Percentiles rank a stretch among this genome's conserved stretches.
phyloP scores from a whole-genome alignment of 148 eudicot genomes.

The Oxyria digyna region DNA sequence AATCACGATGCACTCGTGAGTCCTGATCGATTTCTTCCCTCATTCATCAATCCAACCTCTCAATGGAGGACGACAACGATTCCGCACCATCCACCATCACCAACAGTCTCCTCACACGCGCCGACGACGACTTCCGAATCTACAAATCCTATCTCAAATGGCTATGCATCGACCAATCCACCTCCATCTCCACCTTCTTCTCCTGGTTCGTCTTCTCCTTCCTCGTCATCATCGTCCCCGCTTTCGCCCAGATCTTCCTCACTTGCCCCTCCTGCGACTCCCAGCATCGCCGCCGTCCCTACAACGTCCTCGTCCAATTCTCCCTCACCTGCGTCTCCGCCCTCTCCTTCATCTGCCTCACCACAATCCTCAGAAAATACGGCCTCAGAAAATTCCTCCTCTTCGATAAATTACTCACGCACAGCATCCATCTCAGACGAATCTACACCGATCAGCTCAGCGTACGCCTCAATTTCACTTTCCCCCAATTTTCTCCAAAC shows the following conservation, averaged over 20 bases:
- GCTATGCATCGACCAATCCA: constrained; percentile 65
- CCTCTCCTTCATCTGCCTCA: constrained; percentile 47
- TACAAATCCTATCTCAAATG: constrained; percentile 37
- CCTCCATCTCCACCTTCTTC: constrained; percentile 31
- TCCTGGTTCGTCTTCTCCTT: constrained; percentile 63
- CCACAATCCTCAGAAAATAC: constrained; percentile 40
- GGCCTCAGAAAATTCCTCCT: constrained; percentile 65
- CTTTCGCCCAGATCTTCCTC: constrained; percentile 40
- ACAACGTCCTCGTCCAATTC: constrained; percentile 49
- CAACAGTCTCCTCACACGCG: not conserved
- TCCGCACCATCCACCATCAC: not conserved
- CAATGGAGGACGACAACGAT: constrained; percentile 15
- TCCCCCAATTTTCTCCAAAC: not conserved
- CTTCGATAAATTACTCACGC: constrained; percentile 54
- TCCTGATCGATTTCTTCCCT: not conserved
- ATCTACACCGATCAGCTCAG: constrained; percentile 58
- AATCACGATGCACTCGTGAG: not conserved
- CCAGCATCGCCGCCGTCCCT: constrained; percentile 47
- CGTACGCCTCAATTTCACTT: constrained; percentile 22
- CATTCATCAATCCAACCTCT: not conserved
- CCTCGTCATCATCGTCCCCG: constrained; percentile 47
- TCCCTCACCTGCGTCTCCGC: constrained; percentile 46
- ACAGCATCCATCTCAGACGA: constrained; percentile 44
- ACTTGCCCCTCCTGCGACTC: constrained; percentile 42
- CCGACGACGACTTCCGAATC: constrained; percentile 22